Percentiles rank a stretch among this genome's conserved stretches.
phyloP scores from a whole-genome alignment of 1,284 basidiomycete genomes.

The Ustanciosporium gigantosporum region DNA sequence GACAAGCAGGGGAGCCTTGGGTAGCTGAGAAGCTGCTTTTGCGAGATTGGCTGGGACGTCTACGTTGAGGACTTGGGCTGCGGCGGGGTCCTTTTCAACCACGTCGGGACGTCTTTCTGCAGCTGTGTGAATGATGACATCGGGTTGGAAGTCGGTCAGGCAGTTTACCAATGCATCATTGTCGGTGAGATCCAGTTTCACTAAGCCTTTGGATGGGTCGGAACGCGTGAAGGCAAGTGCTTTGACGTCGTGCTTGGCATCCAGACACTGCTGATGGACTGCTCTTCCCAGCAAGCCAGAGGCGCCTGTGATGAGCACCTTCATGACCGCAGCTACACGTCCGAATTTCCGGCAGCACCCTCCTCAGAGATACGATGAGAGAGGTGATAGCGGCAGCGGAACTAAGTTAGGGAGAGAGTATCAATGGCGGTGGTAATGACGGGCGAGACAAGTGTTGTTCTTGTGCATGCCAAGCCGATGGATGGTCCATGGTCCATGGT shows the following conservation, averaged over 20 bases:
- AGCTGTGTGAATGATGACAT: constrained; percentile 65
- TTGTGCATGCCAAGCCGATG: too few relatives aligned
- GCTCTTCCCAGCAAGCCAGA: constrained; percentile 65
- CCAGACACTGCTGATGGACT: constrained; percentile 46
- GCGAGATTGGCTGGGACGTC: constrained; percentile 62
- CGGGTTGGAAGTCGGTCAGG: constrained; percentile 59
- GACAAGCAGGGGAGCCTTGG: constrained; percentile 57
- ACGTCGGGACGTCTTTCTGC: constrained; percentile 63
- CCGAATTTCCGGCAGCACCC: neutral
- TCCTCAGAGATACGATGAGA: neutral
- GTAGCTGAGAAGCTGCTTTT: constrained; percentile 40
- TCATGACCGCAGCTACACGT: constrained; percentile 8
- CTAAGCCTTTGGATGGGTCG: constrained; percentile 58
- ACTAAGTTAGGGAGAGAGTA: too few relatives aligned
- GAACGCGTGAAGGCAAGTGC: constrained; percentile 63
- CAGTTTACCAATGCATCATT: constrained; percentile 60
- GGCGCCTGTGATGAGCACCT: constrained; percentile 64
- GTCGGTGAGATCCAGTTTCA: constrained; percentile 64
- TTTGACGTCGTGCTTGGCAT: constrained; percentile 23
- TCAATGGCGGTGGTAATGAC: too few relatives aligned
- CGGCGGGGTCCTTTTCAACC: constrained; percentile 62
- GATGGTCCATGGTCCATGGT: too few relatives aligned
- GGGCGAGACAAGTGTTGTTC: too few relatives aligned
- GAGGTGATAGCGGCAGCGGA: too few relatives aligned
- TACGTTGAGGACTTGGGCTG: constrained; percentile 64